Percentiles rank a stretch among this genome's conserved stretches.
Conservation (phyloP, 2,329 filamentous ascomycete genomes). For the Trichoderma gracile region DNA sequence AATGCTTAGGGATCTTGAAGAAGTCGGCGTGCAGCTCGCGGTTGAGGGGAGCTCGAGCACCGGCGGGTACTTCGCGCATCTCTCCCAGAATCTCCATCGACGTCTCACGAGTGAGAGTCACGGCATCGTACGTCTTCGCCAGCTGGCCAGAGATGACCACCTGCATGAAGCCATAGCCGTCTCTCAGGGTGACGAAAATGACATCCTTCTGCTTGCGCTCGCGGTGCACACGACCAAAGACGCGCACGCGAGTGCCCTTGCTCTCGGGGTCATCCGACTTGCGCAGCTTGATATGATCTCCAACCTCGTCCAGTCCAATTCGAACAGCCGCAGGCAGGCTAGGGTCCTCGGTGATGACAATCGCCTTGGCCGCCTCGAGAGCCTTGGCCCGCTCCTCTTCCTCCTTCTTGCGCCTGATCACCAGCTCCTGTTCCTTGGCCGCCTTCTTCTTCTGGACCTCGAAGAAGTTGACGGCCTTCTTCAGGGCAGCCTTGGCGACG, state of each 20-base stretch:
- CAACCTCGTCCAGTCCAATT: constrained; percentile 53
- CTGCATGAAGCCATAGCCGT: constrained; percentile 61
- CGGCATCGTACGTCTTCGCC: constrained; percentile 86
- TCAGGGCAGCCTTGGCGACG: constrained; percentile 30
- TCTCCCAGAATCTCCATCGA: constrained; percentile 82
- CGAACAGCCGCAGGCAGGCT: constrained; percentile 73
- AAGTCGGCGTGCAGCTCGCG: constrained; percentile 90
- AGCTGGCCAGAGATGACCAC: constrained; percentile 66
- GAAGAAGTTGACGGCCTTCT: constrained; percentile 30
- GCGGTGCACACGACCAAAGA: constrained; percentile 80
- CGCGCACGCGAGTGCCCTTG: constrained; percentile 73
- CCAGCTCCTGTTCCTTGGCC: constrained; percentile 30
- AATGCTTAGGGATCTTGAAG: constrained; percentile 68
- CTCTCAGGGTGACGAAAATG: constrained; percentile 81
- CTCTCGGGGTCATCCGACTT: constrained; percentile 43
- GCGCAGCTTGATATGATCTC: constrained; percentile 37
- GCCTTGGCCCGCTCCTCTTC: constrained; percentile 33
- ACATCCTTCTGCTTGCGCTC: constrained; percentile 74
- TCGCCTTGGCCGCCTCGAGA: constrained; percentile 75
- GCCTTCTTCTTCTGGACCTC: constrained; percentile 32
- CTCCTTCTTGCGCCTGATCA: constrained; percentile 29
- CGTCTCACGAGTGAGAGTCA: constrained; percentile 84
- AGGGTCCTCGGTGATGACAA: constrained; percentile 66
- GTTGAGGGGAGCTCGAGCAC: constrained; percentile 75
- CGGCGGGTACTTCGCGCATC: constrained; percentile 76